Conservation (phyloP, 768 basidiomycete species). For the Podaxis mareebaensis region DNA sequence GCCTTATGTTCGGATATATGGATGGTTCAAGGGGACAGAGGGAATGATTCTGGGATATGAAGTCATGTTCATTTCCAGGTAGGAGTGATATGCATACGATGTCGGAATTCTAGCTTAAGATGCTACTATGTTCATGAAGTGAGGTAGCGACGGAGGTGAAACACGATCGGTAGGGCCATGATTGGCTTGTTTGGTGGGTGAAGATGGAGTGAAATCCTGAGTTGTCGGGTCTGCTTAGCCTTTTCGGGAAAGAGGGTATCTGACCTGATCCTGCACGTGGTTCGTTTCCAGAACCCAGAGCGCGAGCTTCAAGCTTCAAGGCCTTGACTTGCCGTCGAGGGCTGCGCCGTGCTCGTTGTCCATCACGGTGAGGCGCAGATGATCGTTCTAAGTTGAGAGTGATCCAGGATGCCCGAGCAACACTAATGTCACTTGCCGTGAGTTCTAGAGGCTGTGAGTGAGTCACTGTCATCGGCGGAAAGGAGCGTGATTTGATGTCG, state of each 20-base stretch:
- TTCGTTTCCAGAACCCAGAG: neutral
- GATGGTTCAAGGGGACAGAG: neutral
- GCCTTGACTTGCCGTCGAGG: constrained; percentile 1
- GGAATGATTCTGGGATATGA: neutral
- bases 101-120: neutral
- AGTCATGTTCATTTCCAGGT: neutral
- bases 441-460: neutral
- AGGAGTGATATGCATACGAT: neutral
- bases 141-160: neutral
- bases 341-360: neutral
- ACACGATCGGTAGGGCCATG: constrained; percentile 11
- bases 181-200: neutral
- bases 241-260: neutral
- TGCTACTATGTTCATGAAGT: neutral
- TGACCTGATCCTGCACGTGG: neutral
- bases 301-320: neutral
- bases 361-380: neutral
- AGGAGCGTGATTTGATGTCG: constrained; percentile 2
- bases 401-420: constrained; percentile 8
- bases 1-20: neutral
- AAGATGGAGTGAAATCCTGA: constrained; percentile 8
- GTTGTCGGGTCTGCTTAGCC: constrained; percentile 1
- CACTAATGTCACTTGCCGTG: no score
- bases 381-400: neutral
- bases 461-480: constrained; percentile 13